These are phyloP conservation scores for Tylopilus vinaceipallidus DNA, from an alignment of 768 basidiomycete genomes.

Conservation along the genomic window DNA sequence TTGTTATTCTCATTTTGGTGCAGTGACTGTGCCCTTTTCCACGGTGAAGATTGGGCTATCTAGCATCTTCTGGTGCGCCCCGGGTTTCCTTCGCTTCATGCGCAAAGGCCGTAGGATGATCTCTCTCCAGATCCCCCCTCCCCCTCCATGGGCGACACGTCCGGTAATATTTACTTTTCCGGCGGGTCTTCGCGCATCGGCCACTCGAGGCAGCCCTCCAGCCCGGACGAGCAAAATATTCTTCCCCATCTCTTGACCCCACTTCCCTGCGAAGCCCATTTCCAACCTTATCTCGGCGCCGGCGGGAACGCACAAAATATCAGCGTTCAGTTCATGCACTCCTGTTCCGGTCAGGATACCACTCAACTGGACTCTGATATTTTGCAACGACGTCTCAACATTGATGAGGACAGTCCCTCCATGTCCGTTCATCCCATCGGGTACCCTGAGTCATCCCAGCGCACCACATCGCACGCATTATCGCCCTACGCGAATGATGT, in stretches of 20 bases:
- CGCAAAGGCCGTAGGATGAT: slow-evolving; percentile 23
- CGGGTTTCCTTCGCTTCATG: slow-evolving; percentile 5
- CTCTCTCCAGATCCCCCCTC: slow-evolving; percentile 9
- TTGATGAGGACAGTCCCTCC: slow-evolving; percentile 5
- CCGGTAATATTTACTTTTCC: slow-evolving; percentile 15
- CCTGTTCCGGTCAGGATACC: slow-evolving; percentile 20
- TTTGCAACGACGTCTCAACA: slow-evolving; percentile 15
- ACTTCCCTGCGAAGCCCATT: slow-evolving; percentile 12
- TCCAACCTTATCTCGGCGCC: slow-evolving; percentile 14
- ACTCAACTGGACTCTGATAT: slow-evolving; percentile 28
- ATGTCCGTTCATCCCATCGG: slow-evolving; percentile 3
- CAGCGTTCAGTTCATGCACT: slow-evolving; percentile 32
- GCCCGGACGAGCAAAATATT: slow-evolving; percentile 13
- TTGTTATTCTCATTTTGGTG: slow-evolving; percentile 12
- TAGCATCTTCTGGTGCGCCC: slow-evolving; percentile 21
- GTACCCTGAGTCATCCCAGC: slow-evolving; percentile 33
- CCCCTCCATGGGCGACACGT: slow-evolving; percentile 22
- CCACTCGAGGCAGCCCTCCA: slow-evolving; percentile 13
- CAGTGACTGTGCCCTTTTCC: slow-evolving; percentile 25
- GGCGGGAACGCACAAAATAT: slow-evolving; percentile 23
- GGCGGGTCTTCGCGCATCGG: slow-evolving; percentile 9
- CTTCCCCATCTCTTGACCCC: slow-evolving; percentile 19
- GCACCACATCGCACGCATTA: slow-evolving; percentile 25
- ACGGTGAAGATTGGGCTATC: slow-evolving; percentile 25
- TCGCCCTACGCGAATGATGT: slow-evolving; percentile 15